These are phyloP conservation scores for Sporobolomyces pararoseus DNA, from an alignment of 768 basidiomycete genomes.

Conservation along the genomic window DNA sequence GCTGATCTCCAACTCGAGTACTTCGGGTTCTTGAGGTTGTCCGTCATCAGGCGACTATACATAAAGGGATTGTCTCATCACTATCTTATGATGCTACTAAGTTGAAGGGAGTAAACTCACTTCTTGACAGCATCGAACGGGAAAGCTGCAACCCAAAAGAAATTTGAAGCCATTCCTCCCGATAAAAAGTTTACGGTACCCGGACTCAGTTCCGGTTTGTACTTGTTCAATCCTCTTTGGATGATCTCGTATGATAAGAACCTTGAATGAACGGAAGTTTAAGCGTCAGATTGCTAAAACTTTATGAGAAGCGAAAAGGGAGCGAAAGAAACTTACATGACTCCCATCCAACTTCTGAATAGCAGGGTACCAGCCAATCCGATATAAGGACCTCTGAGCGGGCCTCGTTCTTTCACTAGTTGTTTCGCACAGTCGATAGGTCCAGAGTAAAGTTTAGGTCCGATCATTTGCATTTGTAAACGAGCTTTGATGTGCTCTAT, in stretches of 20 bases:
- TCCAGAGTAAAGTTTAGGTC: slow-evolving; percentile 51
- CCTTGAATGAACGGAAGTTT: neutral
- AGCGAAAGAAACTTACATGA: slow-evolving; percentile 44
- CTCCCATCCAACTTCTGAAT: slow-evolving; percentile 64
- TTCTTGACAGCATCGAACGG: slow-evolving; percentile 81
- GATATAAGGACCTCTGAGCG: slow-evolving; percentile 64
- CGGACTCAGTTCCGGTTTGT: slow-evolving; percentile 42
- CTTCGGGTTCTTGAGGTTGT: slow-evolving; percentile 34
- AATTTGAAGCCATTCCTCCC: slow-evolving; percentile 56
- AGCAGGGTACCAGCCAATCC: slow-evolving; percentile 70
- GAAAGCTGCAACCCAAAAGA: slow-evolving; percentile 66
- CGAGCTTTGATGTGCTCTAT: slow-evolving; percentile 70
- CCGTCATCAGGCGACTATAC: slow-evolving; percentile 43
- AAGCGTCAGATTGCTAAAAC: slow-evolving; percentile 38
- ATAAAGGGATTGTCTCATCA: neutral
- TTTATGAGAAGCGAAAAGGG: slow-evolving; percentile 56
- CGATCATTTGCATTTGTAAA: slow-evolving; percentile 61
- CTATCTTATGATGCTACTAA: neutral
- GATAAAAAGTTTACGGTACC: slow-evolving; percentile 49
- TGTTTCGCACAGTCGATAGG: slow-evolving; percentile 66
- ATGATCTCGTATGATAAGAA: slow-evolving; percentile 25
- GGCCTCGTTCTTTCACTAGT: slow-evolving; percentile 62
- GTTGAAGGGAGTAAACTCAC: slow-evolving; percentile 51
- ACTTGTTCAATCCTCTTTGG: slow-evolving; percentile 9
- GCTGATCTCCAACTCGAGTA: slow-evolving; percentile 35